phyloP scores from a whole-genome alignment of 345 rosid genomes.

The Moringa oleifera region DNA sequence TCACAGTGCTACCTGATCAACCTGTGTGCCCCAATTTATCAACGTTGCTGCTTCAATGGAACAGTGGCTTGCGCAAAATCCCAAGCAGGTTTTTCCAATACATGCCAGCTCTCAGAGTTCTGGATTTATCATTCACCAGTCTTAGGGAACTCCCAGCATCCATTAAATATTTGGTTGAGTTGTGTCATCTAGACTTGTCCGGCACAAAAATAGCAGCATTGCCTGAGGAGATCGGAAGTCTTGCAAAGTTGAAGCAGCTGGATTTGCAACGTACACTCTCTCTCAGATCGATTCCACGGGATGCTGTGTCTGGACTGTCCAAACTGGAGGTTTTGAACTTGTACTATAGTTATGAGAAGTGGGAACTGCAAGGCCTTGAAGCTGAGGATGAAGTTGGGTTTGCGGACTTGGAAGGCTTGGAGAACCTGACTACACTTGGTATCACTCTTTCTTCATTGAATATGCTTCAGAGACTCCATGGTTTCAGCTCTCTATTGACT shows the following conservation, averaged over 20 bases:
- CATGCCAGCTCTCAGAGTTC: constrained; percentile 37
- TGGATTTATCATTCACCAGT: constrained; percentile 34
- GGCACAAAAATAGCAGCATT: constrained; percentile 41
- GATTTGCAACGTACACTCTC: constrained; percentile 43
- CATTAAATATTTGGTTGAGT: constrained; percentile 30
- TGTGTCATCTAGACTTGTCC: constrained; percentile 33
- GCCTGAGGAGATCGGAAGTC: constrained; percentile 34
- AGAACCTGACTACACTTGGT: constrained; percentile 33
- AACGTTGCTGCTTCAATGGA: constrained; percentile 28
- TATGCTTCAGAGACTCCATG: constrained; percentile 24
- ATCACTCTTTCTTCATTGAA: constrained; percentile 27
- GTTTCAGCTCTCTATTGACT: constrained; percentile 19
- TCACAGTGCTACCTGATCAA: constrained; percentile 28
- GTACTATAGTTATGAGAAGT: constrained; percentile 42
- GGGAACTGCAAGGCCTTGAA: constrained; percentile 27
- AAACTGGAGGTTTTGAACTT: constrained; percentile 37
- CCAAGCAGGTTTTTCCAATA: constrained; percentile 22
- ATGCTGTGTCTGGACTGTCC: constrained; percentile 31
- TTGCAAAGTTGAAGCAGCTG: constrained; percentile 35
- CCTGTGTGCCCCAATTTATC: constrained; percentile 24
- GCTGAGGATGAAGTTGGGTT: constrained; percentile 31
- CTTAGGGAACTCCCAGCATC: constrained; percentile 38
- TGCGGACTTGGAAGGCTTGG: constrained; percentile 33
- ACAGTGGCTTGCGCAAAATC: constrained; percentile 14
- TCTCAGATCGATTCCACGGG: constrained; percentile 36